Percentiles rank a stretch among this genome's conserved stretches.
These are phyloP conservation scores for Fusarium chuoi DNA, from an alignment of 2,329 filamentous ascomycete genomes.

Conservation along the genomic window DNA sequence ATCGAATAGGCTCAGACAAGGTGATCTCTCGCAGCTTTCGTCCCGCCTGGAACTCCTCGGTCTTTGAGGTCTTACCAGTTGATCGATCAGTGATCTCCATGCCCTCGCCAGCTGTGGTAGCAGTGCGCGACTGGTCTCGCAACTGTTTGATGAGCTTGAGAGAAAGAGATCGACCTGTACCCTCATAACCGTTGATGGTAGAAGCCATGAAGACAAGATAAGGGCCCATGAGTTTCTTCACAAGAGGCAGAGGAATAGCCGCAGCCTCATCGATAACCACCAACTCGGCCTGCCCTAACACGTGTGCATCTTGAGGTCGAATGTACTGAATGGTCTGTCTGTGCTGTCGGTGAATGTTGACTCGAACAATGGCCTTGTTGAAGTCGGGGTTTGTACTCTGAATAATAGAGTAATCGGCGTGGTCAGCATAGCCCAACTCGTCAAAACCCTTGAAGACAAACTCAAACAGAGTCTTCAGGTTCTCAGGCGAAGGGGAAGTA, in stretches of 20 bases:
- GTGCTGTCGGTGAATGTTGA: slow-evolving; percentile 95
- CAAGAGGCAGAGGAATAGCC: slow-evolving; percentile 91
- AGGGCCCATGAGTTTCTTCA: slow-evolving; percentile 93
- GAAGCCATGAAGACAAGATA: slow-evolving; percentile 99
- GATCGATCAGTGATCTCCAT: slow-evolving; percentile 79
- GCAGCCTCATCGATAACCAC: slow-evolving; percentile 98
- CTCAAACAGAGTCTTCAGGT: slow-evolving; percentile 97
- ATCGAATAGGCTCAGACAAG: slow-evolving; percentile 92
- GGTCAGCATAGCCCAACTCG: slow-evolving; percentile 90
- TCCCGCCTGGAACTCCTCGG: slow-evolving; percentile 70
- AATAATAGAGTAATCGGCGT: slow-evolving; percentile 97
- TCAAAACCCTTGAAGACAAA: slow-evolving; percentile 99
- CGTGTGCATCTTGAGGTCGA: slow-evolving; percentile 93
- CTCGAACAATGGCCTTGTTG: slow-evolving; percentile 97
- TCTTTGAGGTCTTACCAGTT: slow-evolving; percentile 78
- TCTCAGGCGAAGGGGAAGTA: slow-evolving; percentile 96
- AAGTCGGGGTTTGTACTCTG: slow-evolving; percentile 98
- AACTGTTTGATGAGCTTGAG: slow-evolving; percentile 97
- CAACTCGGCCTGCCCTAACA: slow-evolving; percentile 92
- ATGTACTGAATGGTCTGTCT: slow-evolving; percentile 99
- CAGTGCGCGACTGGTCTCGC: slow-evolving; percentile 85
- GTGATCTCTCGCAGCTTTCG: slow-evolving; percentile 92
- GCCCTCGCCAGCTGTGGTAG: slow-evolving; percentile 64
- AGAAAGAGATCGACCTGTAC: slow-evolving; percentile 92
- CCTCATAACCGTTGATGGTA: slow-evolving; percentile 98